A percentile compares a stretch with the other conserved stretches of the same genome.
phyloP scores from a whole-genome alignment of 805 yeast genomes.

The Saturnispora silvae region DNA sequence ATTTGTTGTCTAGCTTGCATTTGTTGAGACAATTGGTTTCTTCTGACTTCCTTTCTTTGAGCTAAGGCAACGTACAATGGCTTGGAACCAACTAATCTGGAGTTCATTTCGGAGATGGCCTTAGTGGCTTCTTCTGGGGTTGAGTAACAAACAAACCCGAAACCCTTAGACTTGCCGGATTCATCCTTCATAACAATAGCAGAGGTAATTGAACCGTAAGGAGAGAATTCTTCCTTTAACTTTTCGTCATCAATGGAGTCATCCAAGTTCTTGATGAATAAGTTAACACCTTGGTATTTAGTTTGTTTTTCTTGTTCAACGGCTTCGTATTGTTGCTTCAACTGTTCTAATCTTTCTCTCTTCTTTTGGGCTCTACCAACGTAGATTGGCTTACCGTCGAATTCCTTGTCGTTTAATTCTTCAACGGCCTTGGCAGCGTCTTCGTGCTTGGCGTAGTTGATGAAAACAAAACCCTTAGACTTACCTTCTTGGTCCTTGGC shows the following conservation, averaged over 20 bases:
- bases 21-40: constrained; percentile 94
- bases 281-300: constrained; percentile 95
- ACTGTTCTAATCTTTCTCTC: constrained; percentile 92
- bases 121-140: constrained; percentile 98
- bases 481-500: constrained; percentile 78
- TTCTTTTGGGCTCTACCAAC: constrained; percentile 99
- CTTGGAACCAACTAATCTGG: constrained; percentile 87
- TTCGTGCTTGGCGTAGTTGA: constrained; percentile 81
- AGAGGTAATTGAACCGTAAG: constrained; percentile 90
- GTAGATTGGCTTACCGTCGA: constrained; percentile 75
- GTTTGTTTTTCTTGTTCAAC: constrained; percentile 82
- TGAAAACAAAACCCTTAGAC: constrained; percentile 92
- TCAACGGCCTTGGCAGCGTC: constrained; percentile 88
- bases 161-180: constrained; percentile 90
- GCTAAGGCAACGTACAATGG: constrained; percentile 98
- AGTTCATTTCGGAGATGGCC: constrained; percentile 98
- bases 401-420: constrained; percentile 76
- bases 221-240: constrained; percentile 83
- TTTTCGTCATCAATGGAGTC: constrained; percentile 86
- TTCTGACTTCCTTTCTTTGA: constrained; percentile 96
- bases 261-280: constrained; percentile 93
- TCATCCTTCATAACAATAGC: constrained; percentile 96
- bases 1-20: constrained; percentile 96
- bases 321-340: constrained; percentile 88
- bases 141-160: constrained; percentile 97